These are phyloP conservation scores for Chlamydomonas incerta DNA, from an alignment of 139 green algal species.

Conservation along the genomic window DNA sequence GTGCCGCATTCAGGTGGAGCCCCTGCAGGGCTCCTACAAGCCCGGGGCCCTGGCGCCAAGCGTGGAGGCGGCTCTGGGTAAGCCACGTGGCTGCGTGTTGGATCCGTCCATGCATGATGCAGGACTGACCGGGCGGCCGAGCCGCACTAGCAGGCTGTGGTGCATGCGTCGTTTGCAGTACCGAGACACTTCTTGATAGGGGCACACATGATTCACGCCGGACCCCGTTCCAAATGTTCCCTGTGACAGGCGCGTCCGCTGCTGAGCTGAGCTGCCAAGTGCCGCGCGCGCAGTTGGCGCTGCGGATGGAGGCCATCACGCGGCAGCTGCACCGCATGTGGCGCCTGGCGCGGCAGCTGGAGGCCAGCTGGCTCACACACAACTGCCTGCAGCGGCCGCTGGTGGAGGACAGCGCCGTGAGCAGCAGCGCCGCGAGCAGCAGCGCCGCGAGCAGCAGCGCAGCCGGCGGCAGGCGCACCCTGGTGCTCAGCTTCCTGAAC, in stretches of 20 bases:
- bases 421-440: background rate
- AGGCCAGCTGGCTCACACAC: conserved; percentile 10
- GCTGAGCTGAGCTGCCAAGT: conserved; percentile 6
- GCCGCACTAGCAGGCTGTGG: too few relatives aligned
- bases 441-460: too few relatives aligned
- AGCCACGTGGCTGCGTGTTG: background rate
- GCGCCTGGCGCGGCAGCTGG: conserved; percentile 1
- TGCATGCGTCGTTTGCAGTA: too few relatives aligned
- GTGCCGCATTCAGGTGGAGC: background rate
- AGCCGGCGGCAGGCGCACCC: background rate
- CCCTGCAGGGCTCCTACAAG: background rate
- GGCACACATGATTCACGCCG: too few relatives aligned
- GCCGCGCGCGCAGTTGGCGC: background rate
- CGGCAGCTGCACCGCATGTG: conserved; percentile 16
- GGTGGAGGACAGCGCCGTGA: background rate
- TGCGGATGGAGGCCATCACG: background rate
- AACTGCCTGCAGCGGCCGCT: conserved; percentile 15
- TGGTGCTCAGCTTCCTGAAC: conserved; percentile 25
- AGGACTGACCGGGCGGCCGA: too few relatives aligned
- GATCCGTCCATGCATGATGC: too few relatives aligned
- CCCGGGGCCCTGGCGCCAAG: background rate
- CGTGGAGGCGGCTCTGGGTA: background rate
- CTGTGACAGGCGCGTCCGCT: background rate
- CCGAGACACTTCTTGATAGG: too few relatives aligned
- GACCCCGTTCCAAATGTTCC: too few relatives aligned